Percentiles rank a stretch among this genome's conserved stretches.
Evolutionary conservation across 2,329 filamentous ascomycete genomes (phyloP).

Genomic region (Cladosporium austrohemisphaericum): DNA sequence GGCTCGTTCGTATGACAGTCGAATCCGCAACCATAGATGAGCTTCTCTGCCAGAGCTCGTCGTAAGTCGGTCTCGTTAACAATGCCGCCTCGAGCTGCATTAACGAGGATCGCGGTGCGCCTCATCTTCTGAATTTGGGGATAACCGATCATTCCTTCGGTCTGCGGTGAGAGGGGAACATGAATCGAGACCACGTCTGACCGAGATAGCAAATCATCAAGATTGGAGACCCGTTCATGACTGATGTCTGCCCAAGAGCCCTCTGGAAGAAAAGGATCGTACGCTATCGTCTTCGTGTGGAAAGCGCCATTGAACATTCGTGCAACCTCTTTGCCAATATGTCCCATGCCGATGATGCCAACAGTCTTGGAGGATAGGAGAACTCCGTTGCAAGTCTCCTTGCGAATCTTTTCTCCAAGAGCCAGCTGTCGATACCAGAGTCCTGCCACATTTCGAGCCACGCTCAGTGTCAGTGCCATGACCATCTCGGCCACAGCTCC

Average conservation of each 20-base stretch:
- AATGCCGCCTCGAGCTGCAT: conserved; percentile 31
- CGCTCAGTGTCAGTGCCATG: conserved; percentile 28
- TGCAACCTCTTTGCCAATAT: conserved; percentile 33
- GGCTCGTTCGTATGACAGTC: conserved; percentile 30
- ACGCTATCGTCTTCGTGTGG: conserved; percentile 28
- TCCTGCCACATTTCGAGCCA: conserved; percentile 34
- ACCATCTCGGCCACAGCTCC: conserved; percentile 34
- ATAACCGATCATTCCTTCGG: conserved; percentile 29
- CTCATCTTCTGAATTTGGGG: conserved; percentile 29
- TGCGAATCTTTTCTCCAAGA: conserved; percentile 31
- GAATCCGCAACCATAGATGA: conserved; percentile 29
- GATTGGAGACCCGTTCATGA: neutral
- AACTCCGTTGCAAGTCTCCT: conserved; percentile 42
- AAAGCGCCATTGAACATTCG: conserved; percentile 32
- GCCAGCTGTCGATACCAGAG: conserved; percentile 13
- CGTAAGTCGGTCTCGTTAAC: conserved; percentile 29
- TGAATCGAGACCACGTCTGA: neutral
- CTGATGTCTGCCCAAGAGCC: conserved; percentile 23
- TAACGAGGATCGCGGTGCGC: conserved; percentile 28
- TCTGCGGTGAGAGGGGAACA: conserved; percentile 28
- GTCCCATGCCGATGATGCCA: conserved; percentile 38
- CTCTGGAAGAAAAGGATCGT: conserved; percentile 31
- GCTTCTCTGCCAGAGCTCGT: conserved; percentile 21
- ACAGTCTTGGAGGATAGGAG: conserved; percentile 30
- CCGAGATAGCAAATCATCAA: neutral